Percentiles rank a stretch among this genome's conserved stretches.
phyloP scores from a whole-genome alignment of 1,284 basidiomycete genomes.

The Sphagnurus paluster region DNA sequence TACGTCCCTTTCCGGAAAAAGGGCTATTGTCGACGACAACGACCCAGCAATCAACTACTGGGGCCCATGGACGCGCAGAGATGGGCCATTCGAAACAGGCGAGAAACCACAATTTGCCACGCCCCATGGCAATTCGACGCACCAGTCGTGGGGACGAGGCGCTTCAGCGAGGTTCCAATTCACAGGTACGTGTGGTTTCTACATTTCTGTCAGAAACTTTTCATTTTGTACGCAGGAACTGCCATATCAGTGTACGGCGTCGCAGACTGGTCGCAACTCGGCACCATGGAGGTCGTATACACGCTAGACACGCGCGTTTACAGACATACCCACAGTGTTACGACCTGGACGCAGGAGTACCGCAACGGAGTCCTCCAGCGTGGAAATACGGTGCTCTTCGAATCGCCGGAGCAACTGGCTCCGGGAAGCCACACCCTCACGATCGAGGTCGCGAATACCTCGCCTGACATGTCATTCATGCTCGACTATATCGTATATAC shows the following conservation, averaged over 20 bases:
- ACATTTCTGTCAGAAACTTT: neutral
- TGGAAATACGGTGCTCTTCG: slow-evolving; percentile 4
- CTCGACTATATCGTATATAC: slow-evolving; percentile 7
- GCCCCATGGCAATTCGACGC: slow-evolving; percentile 2
- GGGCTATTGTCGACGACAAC: slow-evolving; percentile 10
- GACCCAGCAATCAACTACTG: slow-evolving; percentile 6
- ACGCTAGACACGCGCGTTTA: neutral
- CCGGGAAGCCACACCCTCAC: slow-evolving; percentile 3
- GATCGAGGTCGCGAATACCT: slow-evolving; percentile 1
- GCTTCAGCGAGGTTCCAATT: slow-evolving; percentile 4
- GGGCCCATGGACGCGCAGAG: slow-evolving; percentile 6
- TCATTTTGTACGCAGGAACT: neutral
- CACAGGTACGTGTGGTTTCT: slow-evolving; percentile 1
- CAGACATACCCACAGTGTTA: neutral
- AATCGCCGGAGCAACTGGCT: neutral
- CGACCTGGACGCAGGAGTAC: neutral
- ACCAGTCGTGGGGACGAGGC: neutral
- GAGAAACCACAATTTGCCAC: neutral
- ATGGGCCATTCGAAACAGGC: neutral
- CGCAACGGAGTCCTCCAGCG: neutral
- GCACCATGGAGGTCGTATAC: slow-evolving; percentile 3
- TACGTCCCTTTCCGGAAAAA: slow-evolving; percentile 7
- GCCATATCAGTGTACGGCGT: slow-evolving; percentile 2
- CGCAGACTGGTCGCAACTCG: slow-evolving; percentile 4
- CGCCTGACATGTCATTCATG: neutral